phyloP scores from a whole-genome alignment of 2,329 filamentous ascomycete genomes.

The Aspergillus ruber region DNA sequence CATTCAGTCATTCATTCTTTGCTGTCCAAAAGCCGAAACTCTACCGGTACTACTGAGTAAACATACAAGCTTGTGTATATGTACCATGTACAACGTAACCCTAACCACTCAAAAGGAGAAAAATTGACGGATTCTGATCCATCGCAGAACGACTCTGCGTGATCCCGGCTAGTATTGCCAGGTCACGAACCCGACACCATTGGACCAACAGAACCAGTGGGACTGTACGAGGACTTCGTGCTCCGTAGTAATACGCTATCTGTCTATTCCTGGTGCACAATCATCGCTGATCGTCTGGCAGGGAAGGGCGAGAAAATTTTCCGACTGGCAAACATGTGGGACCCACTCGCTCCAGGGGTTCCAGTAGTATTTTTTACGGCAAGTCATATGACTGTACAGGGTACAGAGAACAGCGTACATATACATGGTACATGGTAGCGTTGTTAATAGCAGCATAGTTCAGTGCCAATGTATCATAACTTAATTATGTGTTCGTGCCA shows the following conservation, averaged over 20 bases:
- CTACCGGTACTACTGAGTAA: neutral
- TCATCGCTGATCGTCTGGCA: slow-evolving; percentile 9
- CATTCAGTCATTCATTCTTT: neutral
- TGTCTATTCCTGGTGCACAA: slow-evolving; percentile 14
- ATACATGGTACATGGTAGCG: neutral
- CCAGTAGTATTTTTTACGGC: neutral
- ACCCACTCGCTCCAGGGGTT: neutral
- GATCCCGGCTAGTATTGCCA: neutral
- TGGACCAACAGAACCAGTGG: slow-evolving; percentile 3
- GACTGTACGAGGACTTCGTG: too few relatives aligned
- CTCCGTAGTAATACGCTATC: neutral
- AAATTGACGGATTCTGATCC: neutral
- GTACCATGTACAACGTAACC: neutral
- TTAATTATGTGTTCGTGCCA: too few relatives aligned
- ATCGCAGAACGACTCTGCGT: neutral
- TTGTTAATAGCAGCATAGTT: neutral
- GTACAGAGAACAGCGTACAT: neutral
- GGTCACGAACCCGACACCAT: slow-evolving; percentile 1
- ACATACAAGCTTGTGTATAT: neutral
- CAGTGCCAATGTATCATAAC: too few relatives aligned
- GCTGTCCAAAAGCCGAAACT: neutral
- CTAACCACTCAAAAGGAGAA: neutral
- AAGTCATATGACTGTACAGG: neutral
- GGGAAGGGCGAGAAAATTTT: slow-evolving; percentile 8
- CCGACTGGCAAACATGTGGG: slow-evolving; percentile 3